Percentiles rank a stretch among this genome's conserved stretches.
phyloP scores from a whole-genome alignment of 495 filamentous ascomycete genomes.

The Tricharina praecox region DNA sequence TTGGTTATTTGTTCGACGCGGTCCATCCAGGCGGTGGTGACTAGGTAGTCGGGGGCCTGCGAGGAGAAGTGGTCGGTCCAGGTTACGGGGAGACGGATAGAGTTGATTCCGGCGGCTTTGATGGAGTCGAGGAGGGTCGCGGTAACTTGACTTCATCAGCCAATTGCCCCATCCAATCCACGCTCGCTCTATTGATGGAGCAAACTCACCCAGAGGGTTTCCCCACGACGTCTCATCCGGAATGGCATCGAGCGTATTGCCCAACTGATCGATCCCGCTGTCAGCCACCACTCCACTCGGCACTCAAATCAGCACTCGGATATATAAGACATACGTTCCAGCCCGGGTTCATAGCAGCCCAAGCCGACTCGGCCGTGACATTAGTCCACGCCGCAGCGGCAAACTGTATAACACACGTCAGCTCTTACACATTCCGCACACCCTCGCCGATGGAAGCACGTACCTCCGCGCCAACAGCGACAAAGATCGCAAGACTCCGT shows the following conservation, averaged over 20 bases:
- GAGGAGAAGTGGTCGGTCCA: constrained; percentile 41
- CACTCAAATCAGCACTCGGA: too few relatives aligned
- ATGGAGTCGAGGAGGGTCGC: constrained; percentile 30
- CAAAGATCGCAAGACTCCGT: background rate
- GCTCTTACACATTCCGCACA: too few relatives aligned
- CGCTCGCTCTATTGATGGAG: too few relatives aligned
- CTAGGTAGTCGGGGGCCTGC: constrained; percentile 35
- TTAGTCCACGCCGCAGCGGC: constrained; percentile 9
- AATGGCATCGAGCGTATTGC: constrained; percentile 40
- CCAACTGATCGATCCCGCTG: too few relatives aligned
- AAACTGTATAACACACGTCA: background rate
- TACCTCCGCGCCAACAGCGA: background rate
- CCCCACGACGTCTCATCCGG: constrained; percentile 45
- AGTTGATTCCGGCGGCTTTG: constrained; percentile 40
- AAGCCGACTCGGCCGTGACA: constrained; percentile 17
- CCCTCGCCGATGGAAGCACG: too few relatives aligned
- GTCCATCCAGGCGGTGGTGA: constrained; percentile 39
- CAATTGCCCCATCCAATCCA: background rate
- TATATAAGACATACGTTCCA: constrained; percentile 21
- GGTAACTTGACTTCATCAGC: background rate
- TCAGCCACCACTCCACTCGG: too few relatives aligned
- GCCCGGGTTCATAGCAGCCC: constrained; percentile 17
- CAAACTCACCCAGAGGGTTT: constrained; percentile 29
- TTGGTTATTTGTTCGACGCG: constrained; percentile 45
- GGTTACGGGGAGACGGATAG: constrained; percentile 43